These are phyloP conservation scores for Mycocentrospora acerina DNA, from an alignment of 2,329 filamentous ascomycete species.

Conservation along the genomic window DNA sequence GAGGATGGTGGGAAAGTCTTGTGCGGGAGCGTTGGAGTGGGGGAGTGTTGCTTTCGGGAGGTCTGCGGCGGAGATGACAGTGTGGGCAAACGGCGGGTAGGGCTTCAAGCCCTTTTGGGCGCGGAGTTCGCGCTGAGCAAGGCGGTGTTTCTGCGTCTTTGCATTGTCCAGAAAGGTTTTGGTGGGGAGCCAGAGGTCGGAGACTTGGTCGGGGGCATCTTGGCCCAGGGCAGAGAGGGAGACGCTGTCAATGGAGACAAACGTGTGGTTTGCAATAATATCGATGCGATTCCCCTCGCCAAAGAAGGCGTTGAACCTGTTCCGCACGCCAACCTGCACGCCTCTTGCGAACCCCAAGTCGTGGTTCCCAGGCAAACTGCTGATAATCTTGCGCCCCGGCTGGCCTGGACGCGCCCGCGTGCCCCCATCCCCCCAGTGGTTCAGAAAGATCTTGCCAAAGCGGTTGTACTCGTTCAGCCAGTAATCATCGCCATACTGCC, in stretches of 20 bases:
- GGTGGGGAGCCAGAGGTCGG: constrained; percentile 71
- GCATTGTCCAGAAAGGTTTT: constrained; percentile 74
- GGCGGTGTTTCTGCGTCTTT: constrained; percentile 64
- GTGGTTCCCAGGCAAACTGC: constrained; percentile 89
- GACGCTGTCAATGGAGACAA: constrained; percentile 87
- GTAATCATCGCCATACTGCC: constrained; percentile 74
- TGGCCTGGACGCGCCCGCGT: constrained; percentile 58
- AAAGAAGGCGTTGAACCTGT: constrained; percentile 85
- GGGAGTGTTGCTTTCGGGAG: constrained; percentile 32
- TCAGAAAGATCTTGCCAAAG: constrained; percentile 83
- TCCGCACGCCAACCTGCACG: constrained; percentile 75
- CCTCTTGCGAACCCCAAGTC: constrained; percentile 88
- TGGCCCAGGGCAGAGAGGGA: constrained; percentile 77
- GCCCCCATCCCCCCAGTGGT: constrained; percentile 64
- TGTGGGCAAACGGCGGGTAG: constrained; percentile 59
- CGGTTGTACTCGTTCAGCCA: constrained; percentile 86
- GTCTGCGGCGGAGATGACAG: constrained; percentile 59
- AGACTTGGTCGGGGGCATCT: constrained; percentile 51
- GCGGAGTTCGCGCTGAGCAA: constrained; percentile 68
- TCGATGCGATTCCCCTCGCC: constrained; percentile 90
- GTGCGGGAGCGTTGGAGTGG: constrained; percentile 45
- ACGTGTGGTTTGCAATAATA: constrained; percentile 89
- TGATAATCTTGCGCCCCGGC: constrained; percentile 74
- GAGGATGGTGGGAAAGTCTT: constrained; percentile 80
- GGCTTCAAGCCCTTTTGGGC: constrained; percentile 62